Conservation (phyloP, 2,329 filamentous ascomycete genomes). For the Monosporascus ibericus region DNA sequence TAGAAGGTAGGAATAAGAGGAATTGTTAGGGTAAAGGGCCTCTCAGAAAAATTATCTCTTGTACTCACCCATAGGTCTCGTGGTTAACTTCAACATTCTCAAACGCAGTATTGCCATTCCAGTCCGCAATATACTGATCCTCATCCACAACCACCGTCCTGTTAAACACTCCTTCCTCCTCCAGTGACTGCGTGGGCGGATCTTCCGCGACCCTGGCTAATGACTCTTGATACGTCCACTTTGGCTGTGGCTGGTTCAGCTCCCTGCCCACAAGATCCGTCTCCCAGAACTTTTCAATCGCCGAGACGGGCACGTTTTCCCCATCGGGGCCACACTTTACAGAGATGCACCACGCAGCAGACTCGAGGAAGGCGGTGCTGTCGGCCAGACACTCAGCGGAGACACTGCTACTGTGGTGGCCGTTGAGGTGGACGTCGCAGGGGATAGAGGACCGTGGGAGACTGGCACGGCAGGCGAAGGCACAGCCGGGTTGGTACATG, state of each 20-base stretch:
- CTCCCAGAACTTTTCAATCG: not conserved
- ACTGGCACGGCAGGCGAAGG: constrained; percentile 27
- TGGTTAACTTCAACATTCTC: constrained; percentile 8
- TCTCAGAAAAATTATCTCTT: no score
- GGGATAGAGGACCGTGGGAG: no score
- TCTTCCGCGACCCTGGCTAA: not conserved
- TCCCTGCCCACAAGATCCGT: not conserved
- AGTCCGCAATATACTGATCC: not conserved
- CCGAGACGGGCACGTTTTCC: not conserved
- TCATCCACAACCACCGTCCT: not conserved
- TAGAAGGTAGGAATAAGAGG: no score
- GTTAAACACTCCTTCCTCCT: not conserved
- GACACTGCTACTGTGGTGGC: no score
- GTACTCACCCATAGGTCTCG: no score
- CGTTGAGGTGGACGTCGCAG: no score
- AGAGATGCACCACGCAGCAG: not conserved
- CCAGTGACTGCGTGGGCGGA: not conserved
- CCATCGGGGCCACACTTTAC: no score
- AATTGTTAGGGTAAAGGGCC: no score
- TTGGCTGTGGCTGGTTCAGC: not conserved
- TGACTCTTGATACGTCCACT: not conserved
- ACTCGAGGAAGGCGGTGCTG: not conserved
- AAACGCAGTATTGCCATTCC: not conserved
- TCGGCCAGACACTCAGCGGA: not conserved
- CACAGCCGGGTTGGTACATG: constrained; percentile 29